Evolutionary conservation across 495 filamentous ascomycete genomes (phyloP), one percentile per base, ranked within the genome.

Genomic region (Annulohypoxylon moriforme): DNA sequence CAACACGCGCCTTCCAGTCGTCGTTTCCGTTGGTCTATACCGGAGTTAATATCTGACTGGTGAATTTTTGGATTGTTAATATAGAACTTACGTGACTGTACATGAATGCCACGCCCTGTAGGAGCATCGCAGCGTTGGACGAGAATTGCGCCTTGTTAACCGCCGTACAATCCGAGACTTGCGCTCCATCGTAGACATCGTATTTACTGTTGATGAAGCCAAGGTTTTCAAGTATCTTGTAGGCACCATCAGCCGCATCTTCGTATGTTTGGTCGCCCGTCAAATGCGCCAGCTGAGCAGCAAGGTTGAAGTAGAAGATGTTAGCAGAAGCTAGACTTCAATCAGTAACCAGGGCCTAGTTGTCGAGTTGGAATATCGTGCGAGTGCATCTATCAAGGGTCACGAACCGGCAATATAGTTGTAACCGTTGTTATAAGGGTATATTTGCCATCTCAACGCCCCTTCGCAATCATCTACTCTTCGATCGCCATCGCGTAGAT

Each of bases 401-500:
- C 5, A 70, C 72, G 27, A 50, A 77, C 89, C 84, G 77, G 93
- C 94, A 79, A 94, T 91, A 82, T 95, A 94, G 58, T 89, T 85
- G 64, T 92, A 96, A 0, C 93, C 93, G 11, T 81, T 84, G 71
- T 93, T 93, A 71, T 84, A 87, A 0, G 86, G 82, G 74, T 88
- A 89, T 47, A 95, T 90, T 80, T 95, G 91, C 93, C 92, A 95
- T 20, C 88, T 83, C 71, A 96, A 72, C 1, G 90, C 91, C 16
- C 91, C 92, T 16, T 80, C 81, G 74, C 92, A 94, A 0, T 78
- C 77, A 66, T 92, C 87, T 87, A 91, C 94, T 3, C 91, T 86
- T 47, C 69, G 88, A 61, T 81, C 74, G 46, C 82, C 81, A 10
- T 10, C 3, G 38, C 88, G 82, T 3, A 84, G 83, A 71, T 93